Percentiles rank a stretch among this genome's conserved stretches.
Conservation (phyloP, 2,329 filamentous ascomycete species). For the Epichloe uncinata region DNA sequence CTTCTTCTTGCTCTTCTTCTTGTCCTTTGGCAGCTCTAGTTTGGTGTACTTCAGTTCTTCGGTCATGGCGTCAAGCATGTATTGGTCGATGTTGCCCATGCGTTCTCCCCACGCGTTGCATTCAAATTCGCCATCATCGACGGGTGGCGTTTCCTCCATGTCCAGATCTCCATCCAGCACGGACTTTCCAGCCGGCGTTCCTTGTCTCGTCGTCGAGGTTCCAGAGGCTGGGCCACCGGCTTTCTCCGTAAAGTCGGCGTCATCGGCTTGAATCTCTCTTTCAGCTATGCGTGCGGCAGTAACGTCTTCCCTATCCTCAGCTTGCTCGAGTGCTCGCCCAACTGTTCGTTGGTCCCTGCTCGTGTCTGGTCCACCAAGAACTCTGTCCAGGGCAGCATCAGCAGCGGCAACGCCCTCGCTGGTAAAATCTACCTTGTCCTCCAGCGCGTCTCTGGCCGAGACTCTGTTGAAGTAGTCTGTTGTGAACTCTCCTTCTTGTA, state of each 20-base stretch:
- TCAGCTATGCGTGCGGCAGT: constrained; percentile 76
- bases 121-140: constrained; percentile 30
- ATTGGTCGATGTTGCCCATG: constrained; percentile 57
- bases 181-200: constrained; percentile 32
- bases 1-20: constrained; percentile 47
- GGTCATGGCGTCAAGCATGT: constrained; percentile 58
- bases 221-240: constrained; percentile 31
- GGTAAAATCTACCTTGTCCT: constrained; percentile 38
- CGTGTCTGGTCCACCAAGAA: constrained; percentile 55
- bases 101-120: constrained; percentile 44
- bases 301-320: constrained; percentile 86
- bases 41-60: constrained; percentile 44
- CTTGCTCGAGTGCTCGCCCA: constrained; percentile 67
- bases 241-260: constrained; percentile 70
- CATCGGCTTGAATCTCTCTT: constrained; percentile 77
- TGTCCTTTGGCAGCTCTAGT: constrained; percentile 50
- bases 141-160: constrained; percentile 11
- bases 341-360: constrained; percentile 48
- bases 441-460: constrained; percentile 56
- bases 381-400: constrained; percentile 72
- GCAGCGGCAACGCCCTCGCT: constrained; percentile 51
- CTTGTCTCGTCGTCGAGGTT: constrained; percentile 35
- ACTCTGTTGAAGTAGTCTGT: constrained; percentile 88
- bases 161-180: constrained; percentile 21
- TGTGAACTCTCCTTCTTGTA: constrained; percentile 95